Base-by-base conservation (phyloP, 1,139 yeast species). In the Lodderomyces jiufengensis region DNA sequence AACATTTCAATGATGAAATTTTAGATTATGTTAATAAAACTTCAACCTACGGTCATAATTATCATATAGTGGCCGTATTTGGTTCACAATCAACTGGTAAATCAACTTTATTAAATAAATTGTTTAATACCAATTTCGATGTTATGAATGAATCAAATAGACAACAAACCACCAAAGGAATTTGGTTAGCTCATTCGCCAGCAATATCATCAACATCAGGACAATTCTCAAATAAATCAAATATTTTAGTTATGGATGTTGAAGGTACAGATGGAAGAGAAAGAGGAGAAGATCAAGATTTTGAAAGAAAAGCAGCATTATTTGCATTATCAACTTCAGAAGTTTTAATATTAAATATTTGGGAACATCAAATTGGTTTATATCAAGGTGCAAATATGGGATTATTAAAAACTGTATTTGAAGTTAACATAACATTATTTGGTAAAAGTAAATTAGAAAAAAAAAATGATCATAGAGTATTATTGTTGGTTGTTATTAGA, bases 351-450 rank as follows among this genome's bases (percentile, higher is more conserved):
- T 83, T 92, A 37, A 92, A 92, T 59, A 79, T 92, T 57, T 92
- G 98, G 97, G 98, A 92, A 58, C 85, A 87, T 48, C 98, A 92
- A 57, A 90, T 92, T 38, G 98, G 98, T 4, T 70, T 94, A 36
- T 92, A 92, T 55, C 97, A 92, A 56, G 98, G 98, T 33, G 97
- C 97, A 18, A 92, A 92, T 53, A 84, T 92, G 96, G 98, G 95
- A 1, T 65, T 92, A 36, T 70, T 92, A 48, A 90, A 88, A 55
- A 92, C 98, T 0, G 98, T 92, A 3, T 90, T 92, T 63, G 98
- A 92, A 55, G 98, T 92, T 24, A 92, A 94, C 55, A 66, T 92
- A 46, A 77, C 95, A 3, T 66, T 94, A 29, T 92, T 92, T 59
- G 84, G 75, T 11, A 55, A 59, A 40, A 47, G 63, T 24, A 67